A percentile compares a stretch with the other conserved stretches of the same genome.
Conservation (phyloP, 768 basidiomycete species). For the Naematelia aurantialba region DNA sequence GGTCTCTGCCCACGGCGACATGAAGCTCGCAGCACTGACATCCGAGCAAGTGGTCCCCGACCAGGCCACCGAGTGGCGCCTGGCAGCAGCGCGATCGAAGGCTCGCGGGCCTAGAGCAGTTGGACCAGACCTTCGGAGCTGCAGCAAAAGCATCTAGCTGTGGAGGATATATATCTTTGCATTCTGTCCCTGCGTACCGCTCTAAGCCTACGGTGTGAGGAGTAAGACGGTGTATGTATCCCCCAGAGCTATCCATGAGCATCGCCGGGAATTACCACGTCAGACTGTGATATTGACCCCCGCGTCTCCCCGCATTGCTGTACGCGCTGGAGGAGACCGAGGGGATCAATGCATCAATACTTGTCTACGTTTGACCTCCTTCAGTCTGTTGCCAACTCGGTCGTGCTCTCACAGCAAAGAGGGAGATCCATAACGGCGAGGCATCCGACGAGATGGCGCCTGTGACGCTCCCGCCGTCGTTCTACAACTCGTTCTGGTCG, state of each 20-base stretch:
- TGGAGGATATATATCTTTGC: neutral
- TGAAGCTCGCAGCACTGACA: too few species aligned
- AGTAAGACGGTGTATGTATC: too few species aligned
- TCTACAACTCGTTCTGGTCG: constrained; percentile 92
- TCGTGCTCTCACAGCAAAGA: neutral
- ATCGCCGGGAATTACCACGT: neutral
- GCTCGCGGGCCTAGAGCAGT: too few species aligned
- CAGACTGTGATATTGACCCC: neutral
- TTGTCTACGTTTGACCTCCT: neutral
- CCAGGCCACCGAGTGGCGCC: too few species aligned
- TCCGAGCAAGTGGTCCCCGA: too few species aligned
- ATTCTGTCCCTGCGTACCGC: too few species aligned
- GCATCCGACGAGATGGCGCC: constrained; percentile 63
- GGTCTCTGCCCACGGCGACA: neutral
- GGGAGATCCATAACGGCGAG: neutral
- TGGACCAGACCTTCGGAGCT: too few species aligned
- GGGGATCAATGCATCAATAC: neutral
- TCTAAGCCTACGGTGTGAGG: too few species aligned
- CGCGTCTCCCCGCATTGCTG: constrained; percentile 1
- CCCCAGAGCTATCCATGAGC: too few species aligned
- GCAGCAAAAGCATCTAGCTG: too few species aligned
- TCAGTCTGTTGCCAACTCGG: neutral
- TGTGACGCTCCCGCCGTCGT: constrained; percentile 79
- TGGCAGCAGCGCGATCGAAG: too few species aligned
- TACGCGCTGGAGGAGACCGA: neutral